phyloP scores from a whole-genome alignment of 257 asterid species.

The Jacaranda mimosifolia region DNA sequence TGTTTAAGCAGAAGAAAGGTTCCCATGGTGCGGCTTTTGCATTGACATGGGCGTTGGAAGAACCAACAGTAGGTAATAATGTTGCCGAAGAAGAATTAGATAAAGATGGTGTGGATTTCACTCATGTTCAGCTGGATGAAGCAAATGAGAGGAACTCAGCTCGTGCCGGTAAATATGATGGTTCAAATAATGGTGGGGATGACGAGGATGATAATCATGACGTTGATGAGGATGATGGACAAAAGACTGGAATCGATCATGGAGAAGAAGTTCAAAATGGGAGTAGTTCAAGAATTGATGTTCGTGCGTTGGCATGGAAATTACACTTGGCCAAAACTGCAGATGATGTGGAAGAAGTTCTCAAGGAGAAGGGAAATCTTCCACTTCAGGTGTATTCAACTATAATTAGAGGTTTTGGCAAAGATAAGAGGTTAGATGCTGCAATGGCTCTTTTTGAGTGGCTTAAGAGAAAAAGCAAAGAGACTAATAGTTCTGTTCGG shows the following conservation, averaged over 20 bases:
- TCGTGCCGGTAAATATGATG: conserved; percentile 31
- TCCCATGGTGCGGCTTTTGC: conserved; percentile 54
- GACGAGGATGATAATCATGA: conserved; percentile 14
- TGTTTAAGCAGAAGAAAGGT: conserved; percentile 42
- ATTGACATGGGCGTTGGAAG: conserved; percentile 61
- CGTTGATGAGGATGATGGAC: conserved; percentile 21
- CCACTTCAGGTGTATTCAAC: conserved; percentile 92
- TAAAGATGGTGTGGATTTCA: too few species aligned
- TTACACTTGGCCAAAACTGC: conserved; percentile 61
- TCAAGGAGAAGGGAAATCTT: conserved; percentile 57
- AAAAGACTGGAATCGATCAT: conserved; percentile 28
- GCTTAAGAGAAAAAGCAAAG: conserved; percentile 75
- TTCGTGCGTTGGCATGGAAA: conserved; percentile 63
- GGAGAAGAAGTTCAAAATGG: conserved; percentile 34
- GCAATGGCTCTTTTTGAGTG: conserved; percentile 83
- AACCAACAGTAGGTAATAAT: conserved; percentile 47
- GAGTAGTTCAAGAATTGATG: conserved; percentile 54
- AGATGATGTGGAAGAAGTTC: conserved; percentile 78
- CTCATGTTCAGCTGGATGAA: too few species aligned
- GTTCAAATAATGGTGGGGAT: conserved; percentile 3
- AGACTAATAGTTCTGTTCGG: conserved; percentile 44
- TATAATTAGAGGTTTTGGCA: conserved; percentile 79
- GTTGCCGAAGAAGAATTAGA: conserved; percentile 39
- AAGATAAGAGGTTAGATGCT: conserved; percentile 63
- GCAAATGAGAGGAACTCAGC: not conserved